phyloP scores from a whole-genome alignment of 2,329 filamentous ascomycete species.

The Aspergillus ochraceus region DNA sequence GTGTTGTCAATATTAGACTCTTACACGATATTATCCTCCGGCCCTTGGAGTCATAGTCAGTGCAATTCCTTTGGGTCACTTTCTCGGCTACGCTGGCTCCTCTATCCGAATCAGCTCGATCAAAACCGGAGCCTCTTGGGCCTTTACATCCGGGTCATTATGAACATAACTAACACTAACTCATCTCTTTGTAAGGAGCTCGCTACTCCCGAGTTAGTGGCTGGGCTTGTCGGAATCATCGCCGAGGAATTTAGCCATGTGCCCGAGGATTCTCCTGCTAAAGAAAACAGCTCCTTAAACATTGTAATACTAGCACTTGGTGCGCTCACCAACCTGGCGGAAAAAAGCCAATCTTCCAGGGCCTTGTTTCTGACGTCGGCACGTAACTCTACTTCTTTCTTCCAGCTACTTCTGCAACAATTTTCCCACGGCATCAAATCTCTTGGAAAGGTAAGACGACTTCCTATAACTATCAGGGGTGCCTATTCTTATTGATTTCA shows the following conservation, averaged over 20 bases:
- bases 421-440: slow-evolving; percentile 69
- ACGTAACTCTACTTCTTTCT: slow-evolving; percentile 42
- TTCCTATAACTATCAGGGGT: slow-evolving; percentile 7
- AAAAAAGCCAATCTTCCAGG: slow-evolving; percentile 68
- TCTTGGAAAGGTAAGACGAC: slow-evolving; percentile 63
- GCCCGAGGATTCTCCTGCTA: slow-evolving; percentile 28
- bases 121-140: slow-evolving; percentile 30
- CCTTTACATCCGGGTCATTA: slow-evolving; percentile 65
- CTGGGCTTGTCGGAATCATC: slow-evolving; percentile 38
- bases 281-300: slow-evolving; percentile 63
- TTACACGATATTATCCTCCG: slow-evolving; percentile 31
- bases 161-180: slow-evolving; percentile 86
- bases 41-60: slow-evolving; percentile 26
- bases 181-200: slow-evolving; percentile 68
- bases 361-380: slow-evolving; percentile 45
- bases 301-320: slow-evolving; percentile 76
- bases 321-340: slow-evolving; percentile 82
- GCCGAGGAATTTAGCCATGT: slow-evolving; percentile 32
- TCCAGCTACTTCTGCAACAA: slow-evolving; percentile 62
- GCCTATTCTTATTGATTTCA: slow-evolving; percentile 26
- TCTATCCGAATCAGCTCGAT: slow-evolving; percentile 27
- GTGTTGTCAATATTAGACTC: slow-evolving; percentile 40
- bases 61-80: slow-evolving; percentile 30
- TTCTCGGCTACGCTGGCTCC: slow-evolving; percentile 38
- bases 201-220: slow-evolving; percentile 45